Conservation (phyloP, 2,329 filamentous ascomycete species). For the Helotiales sp. region DNA sequence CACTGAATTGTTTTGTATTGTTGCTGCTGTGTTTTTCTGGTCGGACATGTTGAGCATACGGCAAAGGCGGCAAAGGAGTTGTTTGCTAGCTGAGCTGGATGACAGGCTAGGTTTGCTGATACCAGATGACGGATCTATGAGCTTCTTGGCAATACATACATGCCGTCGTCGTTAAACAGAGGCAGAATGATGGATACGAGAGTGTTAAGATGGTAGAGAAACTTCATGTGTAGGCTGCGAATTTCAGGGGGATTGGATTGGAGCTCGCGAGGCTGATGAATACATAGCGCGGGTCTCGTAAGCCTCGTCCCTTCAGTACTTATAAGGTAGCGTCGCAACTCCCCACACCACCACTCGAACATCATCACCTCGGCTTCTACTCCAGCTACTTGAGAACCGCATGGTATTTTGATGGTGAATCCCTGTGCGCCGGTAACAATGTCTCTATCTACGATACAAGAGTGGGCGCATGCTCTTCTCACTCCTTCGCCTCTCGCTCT, state of each 20-base stretch:
- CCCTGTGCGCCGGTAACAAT: not conserved
- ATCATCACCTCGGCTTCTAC: not conserved
- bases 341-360: not conserved
- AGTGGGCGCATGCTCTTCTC: conserved; percentile 57
- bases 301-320: not conserved
- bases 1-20: conserved; percentile 30
- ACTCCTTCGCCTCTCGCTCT: conserved; percentile 67
- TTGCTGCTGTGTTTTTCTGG: conserved; percentile 19
- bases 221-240: not conserved
- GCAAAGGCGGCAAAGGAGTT: conserved; percentile 2
- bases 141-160: not conserved
- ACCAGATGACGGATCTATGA: not conserved
- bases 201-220: not conserved
- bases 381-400: not conserved
- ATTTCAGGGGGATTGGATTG: not conserved
- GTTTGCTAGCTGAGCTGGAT: not conserved
- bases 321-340: not conserved
- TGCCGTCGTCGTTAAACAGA: not conserved
- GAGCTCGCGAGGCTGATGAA: conserved; percentile 6
- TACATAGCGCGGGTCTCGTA: not conserved
- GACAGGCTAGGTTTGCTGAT: not conserved
- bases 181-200: not conserved
- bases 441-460: conserved; percentile 26
- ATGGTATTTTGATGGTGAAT: not conserved
- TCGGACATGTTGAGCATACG: conserved; percentile 1